These are phyloP conservation scores for Aspergillus melleus DNA, from an alignment of 2,329 filamentous ascomycete species.

Conservation along the genomic window DNA sequence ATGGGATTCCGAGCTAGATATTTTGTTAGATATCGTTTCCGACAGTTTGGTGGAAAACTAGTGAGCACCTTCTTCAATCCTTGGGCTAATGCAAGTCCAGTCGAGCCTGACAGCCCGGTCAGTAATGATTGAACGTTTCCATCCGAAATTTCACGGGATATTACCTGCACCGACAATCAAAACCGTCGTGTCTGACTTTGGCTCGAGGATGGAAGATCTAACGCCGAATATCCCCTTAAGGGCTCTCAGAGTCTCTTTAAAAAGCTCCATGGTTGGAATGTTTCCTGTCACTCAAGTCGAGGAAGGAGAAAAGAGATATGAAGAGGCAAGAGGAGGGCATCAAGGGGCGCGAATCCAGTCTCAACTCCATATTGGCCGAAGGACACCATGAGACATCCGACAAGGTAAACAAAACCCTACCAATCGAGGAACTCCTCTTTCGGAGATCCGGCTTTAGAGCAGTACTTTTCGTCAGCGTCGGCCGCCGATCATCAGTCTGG, in stretches of 20 bases:
- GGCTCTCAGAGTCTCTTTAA: background rate
- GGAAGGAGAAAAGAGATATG: background rate
- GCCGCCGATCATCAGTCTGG: too few relatives aligned
- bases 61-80: constrained; percentile 39
- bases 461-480: background rate
- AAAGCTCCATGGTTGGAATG: background rate
- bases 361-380: background rate
- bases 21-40: background rate
- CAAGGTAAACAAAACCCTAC: background rate
- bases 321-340: background rate
- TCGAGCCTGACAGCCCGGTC: constrained; percentile 32
- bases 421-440: background rate
- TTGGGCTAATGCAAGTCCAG: constrained; percentile 44
- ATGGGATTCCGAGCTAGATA: constrained; percentile 24
- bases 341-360: background rate
- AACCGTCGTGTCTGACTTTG: constrained; percentile 8
- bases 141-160: too few relatives aligned
- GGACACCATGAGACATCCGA: background rate
- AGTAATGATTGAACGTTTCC: background rate
- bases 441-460: background rate
- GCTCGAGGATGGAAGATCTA: background rate
- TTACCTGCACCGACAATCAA: constrained; percentile 22
- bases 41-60: background rate
- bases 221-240: background rate
- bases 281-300: background rate